These are phyloP conservation scores for Chenopodium album DNA, from an alignment of 148 eudicot species.

Conservation along the genomic window DNA sequence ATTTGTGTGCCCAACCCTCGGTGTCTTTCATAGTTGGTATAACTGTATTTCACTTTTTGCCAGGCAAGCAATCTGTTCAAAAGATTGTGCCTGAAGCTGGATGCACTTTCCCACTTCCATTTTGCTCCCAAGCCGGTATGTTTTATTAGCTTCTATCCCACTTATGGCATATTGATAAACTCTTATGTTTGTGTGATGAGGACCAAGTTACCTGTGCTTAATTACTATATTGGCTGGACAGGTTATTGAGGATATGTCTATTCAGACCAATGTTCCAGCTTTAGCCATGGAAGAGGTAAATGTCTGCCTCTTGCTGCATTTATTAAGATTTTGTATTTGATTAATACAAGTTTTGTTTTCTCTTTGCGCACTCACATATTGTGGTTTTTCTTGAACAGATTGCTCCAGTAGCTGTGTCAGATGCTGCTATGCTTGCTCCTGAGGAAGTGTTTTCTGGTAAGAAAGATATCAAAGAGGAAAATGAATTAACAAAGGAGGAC, in stretches of 20 bases:
- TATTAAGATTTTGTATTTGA: neutral
- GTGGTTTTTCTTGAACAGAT: slow-evolving; percentile 46
- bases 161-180: neutral
- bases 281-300: slow-evolving; percentile 98
- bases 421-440: slow-evolving; percentile 97
- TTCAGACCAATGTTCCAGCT: slow-evolving; percentile 89
- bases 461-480: slow-evolving; percentile 87
- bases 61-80: slow-evolving; percentile 83
- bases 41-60: slow-evolving; percentile 5
- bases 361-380: neutral
- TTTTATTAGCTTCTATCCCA: slow-evolving; percentile 3
- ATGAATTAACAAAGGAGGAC: slow-evolving; percentile 86
- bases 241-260: slow-evolving; percentile 92
- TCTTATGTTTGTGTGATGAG: neutral
- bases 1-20: neutral
- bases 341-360: neutral
- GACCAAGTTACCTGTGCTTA: neutral
- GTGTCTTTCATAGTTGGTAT: neutral
- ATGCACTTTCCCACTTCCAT: slow-evolving; percentile 97
- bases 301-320: neutral
- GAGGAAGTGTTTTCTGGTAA: slow-evolving; percentile 90
- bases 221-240: slow-evolving; percentile 25
- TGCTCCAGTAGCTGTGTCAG: slow-evolving; percentile 89
- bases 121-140: slow-evolving; percentile 96
- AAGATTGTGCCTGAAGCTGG: slow-evolving; percentile 77